Percentiles rank a stretch among this genome's conserved stretches.
These are phyloP conservation scores for Neurospora terricola DNA, from an alignment of 495 filamentous ascomycete genomes.

Conservation along the genomic window DNA sequence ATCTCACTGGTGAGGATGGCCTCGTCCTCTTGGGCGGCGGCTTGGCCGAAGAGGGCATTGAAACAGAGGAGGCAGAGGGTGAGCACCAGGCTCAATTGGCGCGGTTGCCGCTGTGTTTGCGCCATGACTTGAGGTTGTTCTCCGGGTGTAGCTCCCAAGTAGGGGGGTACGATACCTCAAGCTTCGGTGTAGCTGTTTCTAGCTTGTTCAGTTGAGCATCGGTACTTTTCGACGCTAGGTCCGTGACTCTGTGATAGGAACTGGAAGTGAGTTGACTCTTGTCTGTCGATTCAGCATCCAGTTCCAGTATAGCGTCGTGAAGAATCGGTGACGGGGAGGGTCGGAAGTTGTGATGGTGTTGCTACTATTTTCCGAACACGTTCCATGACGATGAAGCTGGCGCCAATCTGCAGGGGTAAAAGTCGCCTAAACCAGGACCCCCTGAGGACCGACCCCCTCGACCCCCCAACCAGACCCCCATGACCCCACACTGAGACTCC, in stretches of 20 bases:
- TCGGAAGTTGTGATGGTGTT: background rate
- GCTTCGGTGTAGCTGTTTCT: background rate
- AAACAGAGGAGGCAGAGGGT: constrained; percentile 2
- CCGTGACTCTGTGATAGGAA: background rate
- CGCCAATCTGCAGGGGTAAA: background rate
- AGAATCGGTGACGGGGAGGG: background rate
- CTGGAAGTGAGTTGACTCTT: background rate
- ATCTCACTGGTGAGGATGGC: constrained; percentile 40
- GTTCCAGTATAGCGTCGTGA: background rate
- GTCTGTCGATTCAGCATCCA: background rate
- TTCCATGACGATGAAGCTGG: background rate
- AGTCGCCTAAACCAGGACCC: background rate
- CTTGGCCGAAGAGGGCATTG: constrained; percentile 4
- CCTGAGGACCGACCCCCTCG: background rate
- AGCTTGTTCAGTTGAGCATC: background rate
- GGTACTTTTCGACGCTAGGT: background rate
- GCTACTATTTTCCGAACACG: background rate
- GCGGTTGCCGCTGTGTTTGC: background rate
- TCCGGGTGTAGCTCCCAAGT: background rate
- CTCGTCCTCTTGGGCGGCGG: constrained; percentile 16
- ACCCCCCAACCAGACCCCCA: background rate
- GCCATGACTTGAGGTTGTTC: constrained; percentile 7
- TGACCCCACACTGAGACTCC: background rate
- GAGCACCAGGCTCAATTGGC: constrained; percentile 15
- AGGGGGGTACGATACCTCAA: background rate